These are phyloP conservation scores for Boeremia lycopersici DNA, from an alignment of 2,329 filamentous ascomycete genomes.

Conservation along the genomic window DNA sequence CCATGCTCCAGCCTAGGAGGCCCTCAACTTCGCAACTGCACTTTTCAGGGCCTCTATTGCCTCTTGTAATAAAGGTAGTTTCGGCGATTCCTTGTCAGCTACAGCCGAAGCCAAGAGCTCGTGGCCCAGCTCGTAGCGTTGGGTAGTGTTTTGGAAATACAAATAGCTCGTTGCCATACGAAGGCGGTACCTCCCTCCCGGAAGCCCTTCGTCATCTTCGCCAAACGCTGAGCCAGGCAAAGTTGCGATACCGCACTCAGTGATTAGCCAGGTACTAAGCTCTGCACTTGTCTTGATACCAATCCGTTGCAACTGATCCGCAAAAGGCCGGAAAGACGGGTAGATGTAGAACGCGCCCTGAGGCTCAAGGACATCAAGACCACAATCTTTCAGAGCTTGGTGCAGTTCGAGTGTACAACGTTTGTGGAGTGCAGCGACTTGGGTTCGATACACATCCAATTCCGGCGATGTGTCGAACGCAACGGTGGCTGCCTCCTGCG, in stretches of 20 bases:
- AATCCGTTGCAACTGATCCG: background rate
- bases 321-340: slow-evolving; percentile 4
- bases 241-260: slow-evolving; percentile 5
- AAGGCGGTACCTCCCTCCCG: slow-evolving; percentile 1
- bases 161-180: slow-evolving; percentile 12
- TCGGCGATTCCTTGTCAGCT: no score
- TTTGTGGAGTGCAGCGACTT: background rate
- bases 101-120: background rate
- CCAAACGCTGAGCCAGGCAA: slow-evolving; percentile 5
- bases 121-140: background rate
- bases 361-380: slow-evolving; percentile 4
- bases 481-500: slow-evolving; percentile 3
- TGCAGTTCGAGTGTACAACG: background rate
- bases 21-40: background rate
- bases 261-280: slow-evolving; percentile 1
- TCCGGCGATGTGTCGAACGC: slow-evolving; percentile 4
- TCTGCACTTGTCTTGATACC: slow-evolving; percentile 1
- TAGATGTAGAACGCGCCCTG: slow-evolving; percentile 10
- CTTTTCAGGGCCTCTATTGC: background rate
- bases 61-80: background rate
- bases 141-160: background rate
- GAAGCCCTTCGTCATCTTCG: slow-evolving; percentile 1
- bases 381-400: background rate
- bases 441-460: slow-evolving; percentile 3
- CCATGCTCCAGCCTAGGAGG: background rate